Conservation (phyloP, 129 eudicot genomes). For the Heracleum sosnowskyi region DNA sequence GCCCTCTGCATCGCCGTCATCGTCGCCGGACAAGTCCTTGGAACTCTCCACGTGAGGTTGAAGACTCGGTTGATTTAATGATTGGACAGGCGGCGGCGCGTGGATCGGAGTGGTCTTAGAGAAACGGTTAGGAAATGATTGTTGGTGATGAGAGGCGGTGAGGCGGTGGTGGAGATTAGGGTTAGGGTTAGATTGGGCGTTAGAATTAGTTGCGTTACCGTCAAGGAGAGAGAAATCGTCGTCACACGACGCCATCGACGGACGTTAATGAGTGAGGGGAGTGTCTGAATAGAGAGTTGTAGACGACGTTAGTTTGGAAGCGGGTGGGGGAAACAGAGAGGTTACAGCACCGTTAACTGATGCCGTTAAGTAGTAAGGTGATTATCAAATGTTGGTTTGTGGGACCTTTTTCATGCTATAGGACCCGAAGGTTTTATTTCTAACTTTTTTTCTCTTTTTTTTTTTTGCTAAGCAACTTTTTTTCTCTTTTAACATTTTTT, state of each 20-base stretch:
- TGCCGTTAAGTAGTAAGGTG: slow-evolving; percentile 23
- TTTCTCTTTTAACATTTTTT: too few relatives aligned
- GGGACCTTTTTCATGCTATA: neutral
- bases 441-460: too few relatives aligned
- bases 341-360: slow-evolving; percentile 39
- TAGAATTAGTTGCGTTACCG: slow-evolving; percentile 33
- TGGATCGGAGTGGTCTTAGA: slow-evolving; percentile 15
- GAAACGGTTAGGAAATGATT: slow-evolving; percentile 21
- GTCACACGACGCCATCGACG: slow-evolving; percentile 68
- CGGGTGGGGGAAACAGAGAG: slow-evolving; percentile 15
- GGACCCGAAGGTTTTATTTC: too few relatives aligned
- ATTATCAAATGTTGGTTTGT: neutral
- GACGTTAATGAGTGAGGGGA: slow-evolving; percentile 32
- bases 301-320: slow-evolving; percentile 52
- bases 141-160: slow-evolving; percentile 26
- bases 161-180: slow-evolving; percentile 14
- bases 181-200: slow-evolving; percentile 34
- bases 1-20: slow-evolving; percentile 30
- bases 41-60: neutral
- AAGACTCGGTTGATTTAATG: neutral
- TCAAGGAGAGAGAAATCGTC: slow-evolving; percentile 82
- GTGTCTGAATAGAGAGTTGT: slow-evolving; percentile 8
- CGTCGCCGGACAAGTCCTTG: slow-evolving; percentile 11
- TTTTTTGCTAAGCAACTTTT: too few relatives aligned
- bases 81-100: slow-evolving; percentile 19